Evolutionary conservation across 805 yeast genomes (phyloP), one percentile per base, ranked within the genome.

Genomic region (Candida coquimbonensis): DNA sequence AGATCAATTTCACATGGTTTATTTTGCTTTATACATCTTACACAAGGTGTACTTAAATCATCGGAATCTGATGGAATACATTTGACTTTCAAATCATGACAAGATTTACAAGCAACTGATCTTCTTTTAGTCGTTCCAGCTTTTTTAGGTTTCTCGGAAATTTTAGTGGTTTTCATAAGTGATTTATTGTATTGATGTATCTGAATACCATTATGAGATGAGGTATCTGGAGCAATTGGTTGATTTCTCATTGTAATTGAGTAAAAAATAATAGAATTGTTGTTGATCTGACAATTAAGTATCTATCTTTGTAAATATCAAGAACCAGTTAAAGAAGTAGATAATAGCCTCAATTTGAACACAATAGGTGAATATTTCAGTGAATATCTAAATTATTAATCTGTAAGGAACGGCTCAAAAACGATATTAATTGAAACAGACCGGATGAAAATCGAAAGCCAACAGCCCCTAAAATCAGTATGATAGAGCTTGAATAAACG

Each of bases 81-180:
- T 54, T 83, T 80, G 32, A 89, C 96, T 59, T 89, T 89, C 42
- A 87, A 71, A 0, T 85, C 62, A 56, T 91, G 95, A 59, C 97
- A 89, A n/a, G 78, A 69, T 51, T 75, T 78, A 60, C 87, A 81
- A 2, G 86, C 86, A 13, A 77, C 79, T 0, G 81, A 63, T 31
- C 62, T 42, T 42, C 62, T 49, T 47, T 57, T 57, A 19, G 42
- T 42, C 9, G 21, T 8, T 12, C 26, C 24, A 11, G 3, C 26
- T 38, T 36, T 31, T n/a, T 13, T 27, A 9, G 19, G 9, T 21
- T 29, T 9, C 11, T 21, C 43, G 16, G 17, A 8, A 12, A 21
- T 9, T 19, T 17, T 39, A 3, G 6, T 13, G 13, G 8, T 17
- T 9, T 19, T 7, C 4, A 19, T 16, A n/a, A 39, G 21, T 13